These are phyloP conservation scores for Acorus gramineus DNA, from an alignment of 106 monocot species.

Conservation along the genomic window DNA sequence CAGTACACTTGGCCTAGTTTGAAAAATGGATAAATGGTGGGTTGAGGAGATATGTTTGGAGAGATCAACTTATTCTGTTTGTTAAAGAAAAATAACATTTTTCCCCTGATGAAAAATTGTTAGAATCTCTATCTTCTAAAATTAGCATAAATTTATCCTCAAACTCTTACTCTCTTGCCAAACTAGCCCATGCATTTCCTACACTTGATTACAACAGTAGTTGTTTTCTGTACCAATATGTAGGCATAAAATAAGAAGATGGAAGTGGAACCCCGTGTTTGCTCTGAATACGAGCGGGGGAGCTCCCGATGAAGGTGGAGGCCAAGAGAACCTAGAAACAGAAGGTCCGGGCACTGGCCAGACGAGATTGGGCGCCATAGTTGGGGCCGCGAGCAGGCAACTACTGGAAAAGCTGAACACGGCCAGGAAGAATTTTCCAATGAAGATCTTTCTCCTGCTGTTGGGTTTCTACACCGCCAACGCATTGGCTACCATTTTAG, in stretches of 20 bases:
- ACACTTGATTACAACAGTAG: no score
- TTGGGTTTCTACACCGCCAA: slow-evolving; percentile 96
- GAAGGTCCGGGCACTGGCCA: slow-evolving; percentile 37
- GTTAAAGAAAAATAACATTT: no score
- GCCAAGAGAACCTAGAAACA: slow-evolving; percentile 21
- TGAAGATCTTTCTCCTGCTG: slow-evolving; percentile 86
- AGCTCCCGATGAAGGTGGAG: slow-evolving; percentile 11
- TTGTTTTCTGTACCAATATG: not conserved
- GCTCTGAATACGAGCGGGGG: slow-evolving; percentile 57
- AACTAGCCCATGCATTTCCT: no score
- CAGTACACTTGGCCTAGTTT: no score
- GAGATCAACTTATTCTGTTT: no score
- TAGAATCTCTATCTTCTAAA: no score
- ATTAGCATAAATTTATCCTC: no score
- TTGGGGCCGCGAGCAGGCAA: slow-evolving; percentile 43
- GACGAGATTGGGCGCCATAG: slow-evolving; percentile 68
- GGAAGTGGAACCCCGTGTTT: slow-evolving; percentile 30
- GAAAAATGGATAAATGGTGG: no score
- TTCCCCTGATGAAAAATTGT: no score
- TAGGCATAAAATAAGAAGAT: slow-evolving; percentile 15
- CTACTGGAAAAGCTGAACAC: slow-evolving; percentile 67
- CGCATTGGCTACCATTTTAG: slow-evolving; percentile 85
- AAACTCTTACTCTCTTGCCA: no score
- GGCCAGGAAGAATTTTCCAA: slow-evolving; percentile 69
- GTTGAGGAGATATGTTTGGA: no score